A percentile compares a stretch with the other conserved stretches of the same genome.
phyloP scores from a whole-genome alignment of 108 stramenopile genomes.

The Nitzschia sp. region DNA sequence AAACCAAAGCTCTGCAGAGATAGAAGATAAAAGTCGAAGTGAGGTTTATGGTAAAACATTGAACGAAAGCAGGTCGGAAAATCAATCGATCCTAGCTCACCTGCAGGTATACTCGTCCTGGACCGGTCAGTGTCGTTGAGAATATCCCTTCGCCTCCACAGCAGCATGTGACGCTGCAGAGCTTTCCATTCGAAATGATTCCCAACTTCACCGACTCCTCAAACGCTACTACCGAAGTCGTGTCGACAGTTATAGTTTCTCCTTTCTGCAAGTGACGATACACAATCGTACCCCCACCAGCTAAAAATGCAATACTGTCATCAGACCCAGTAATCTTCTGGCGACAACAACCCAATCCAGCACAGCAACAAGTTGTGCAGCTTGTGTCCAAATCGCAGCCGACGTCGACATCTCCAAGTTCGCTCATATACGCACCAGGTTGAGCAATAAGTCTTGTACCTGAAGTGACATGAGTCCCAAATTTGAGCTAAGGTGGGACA shows the following conservation, averaged over 20 bases:
- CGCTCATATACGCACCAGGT: conserved; percentile 52
- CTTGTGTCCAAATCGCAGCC: conserved; percentile 38
- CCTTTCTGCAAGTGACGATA: conserved; percentile 49
- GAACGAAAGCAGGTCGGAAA: no score
- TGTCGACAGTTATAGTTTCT: conserved; percentile 72
- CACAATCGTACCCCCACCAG: conserved; percentile 62
- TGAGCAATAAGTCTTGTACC: conserved; percentile 40
- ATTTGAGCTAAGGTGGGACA: conserved; percentile 24
- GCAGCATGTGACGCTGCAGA: conserved; percentile 62
- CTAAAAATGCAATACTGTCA: conserved; percentile 52
- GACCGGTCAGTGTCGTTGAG: conserved; percentile 84
- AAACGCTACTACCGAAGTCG: conserved; percentile 68
- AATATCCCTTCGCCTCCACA: conserved; percentile 87
- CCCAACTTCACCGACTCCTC: conserved; percentile 60
- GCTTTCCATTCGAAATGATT: conserved; percentile 58
- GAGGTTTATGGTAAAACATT: background rate
- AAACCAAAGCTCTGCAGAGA: conserved; percentile 30
- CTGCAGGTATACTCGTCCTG: conserved; percentile 81
- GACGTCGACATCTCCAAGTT: conserved; percentile 52
- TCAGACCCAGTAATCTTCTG: conserved; percentile 45
- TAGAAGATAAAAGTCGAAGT: no score
- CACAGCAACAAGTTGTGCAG: conserved; percentile 48
- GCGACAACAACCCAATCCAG: conserved; percentile 49
- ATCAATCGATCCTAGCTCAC: background rate
- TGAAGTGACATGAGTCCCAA: conserved; percentile 38